Base-by-base conservation (phyloP, 2,329 filamentous ascomycete species). In the Aspergillus sojae region DNA sequence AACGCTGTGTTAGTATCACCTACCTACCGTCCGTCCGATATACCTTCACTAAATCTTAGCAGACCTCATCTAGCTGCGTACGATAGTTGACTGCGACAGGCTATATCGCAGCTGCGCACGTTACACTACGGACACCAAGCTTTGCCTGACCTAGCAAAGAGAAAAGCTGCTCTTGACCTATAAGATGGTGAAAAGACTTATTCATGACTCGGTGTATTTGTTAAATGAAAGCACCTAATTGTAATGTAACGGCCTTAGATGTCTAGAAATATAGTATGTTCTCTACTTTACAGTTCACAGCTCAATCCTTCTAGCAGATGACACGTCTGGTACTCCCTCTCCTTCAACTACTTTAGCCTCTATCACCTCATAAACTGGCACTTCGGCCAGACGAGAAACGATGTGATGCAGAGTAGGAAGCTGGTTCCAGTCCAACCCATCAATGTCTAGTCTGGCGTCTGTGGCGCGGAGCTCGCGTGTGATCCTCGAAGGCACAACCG, bases 321-420 rank as follows among this genome's bases (percentile, higher is more conserved):
- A 74, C 19, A 75, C 67, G 63, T 74, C 70, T 9, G 81, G 79
- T 1, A 86, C 85, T 0, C 86, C 86, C 16, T 71, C 75, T 0
- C 85, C 86, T 67, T 86, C 81, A 0, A 85, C 83, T 2, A 88
- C 76, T 74, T 85, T 87, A 0, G 82, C 86, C 36, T 81, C 78
- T 3, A 89, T 75, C 45, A 89, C 73, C 61, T 83, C 82, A 68
- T 85, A 88, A 1, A 88, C 73, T 0, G 86, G 87, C 5, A 90
- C 77, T 66, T 86, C 84, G 1, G 81, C 81, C 61, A 89, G 72
- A 16, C 81, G 77, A 23, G 76, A 73, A 5, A 86, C 76, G 10
- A 90, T 75, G 70, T 89, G 85, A 69, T 89, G 86, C 58, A 89
- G 74, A 2, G 87, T 90, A 0, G 88, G 88, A 62, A 89, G 71